A percentile compares a stretch with the other conserved stretches of the same genome.
Evolutionary conservation across 257 asterid species (phyloP).

Genomic region (Anisodus tanguticus): DNA sequence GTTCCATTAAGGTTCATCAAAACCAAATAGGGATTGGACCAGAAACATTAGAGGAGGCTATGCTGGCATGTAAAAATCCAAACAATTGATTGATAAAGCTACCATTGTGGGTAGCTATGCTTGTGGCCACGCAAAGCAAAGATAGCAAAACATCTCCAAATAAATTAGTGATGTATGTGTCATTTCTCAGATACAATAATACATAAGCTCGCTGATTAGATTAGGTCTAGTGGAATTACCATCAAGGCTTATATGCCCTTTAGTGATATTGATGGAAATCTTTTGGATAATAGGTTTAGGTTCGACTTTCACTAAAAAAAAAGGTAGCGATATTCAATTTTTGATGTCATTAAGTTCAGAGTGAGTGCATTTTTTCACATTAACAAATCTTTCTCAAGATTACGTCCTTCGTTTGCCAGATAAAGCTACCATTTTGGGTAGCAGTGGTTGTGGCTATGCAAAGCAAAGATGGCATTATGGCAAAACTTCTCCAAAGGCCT

Average conservation of each 20-base stretch:
- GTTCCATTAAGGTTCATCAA: not conserved
- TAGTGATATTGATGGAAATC: not conserved
- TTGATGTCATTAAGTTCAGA: too few relatives aligned
- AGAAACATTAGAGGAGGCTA: not conserved
- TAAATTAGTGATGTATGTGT: not conserved
- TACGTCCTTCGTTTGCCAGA: too few relatives aligned
- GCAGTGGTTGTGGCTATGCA: not conserved
- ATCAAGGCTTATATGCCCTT: not conserved
- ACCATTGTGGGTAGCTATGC: constrained; percentile 13
- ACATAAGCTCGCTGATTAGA: not conserved
- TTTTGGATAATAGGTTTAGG: not conserved
- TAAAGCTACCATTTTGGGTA: not conserved
- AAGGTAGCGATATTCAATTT: too few relatives aligned
- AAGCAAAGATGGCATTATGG: not conserved
- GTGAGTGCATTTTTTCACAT: too few relatives aligned
- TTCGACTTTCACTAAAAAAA: too few relatives aligned
- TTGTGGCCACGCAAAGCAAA: not conserved
- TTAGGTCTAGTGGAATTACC: not conserved
- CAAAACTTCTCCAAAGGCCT: not conserved
- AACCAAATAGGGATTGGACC: not conserved
- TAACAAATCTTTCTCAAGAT: too few relatives aligned
- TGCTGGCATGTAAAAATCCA: constrained; percentile 7
- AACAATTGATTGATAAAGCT: not conserved
- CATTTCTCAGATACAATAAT: not conserved
- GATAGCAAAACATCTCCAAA: not conserved